These are phyloP conservation scores for Kazachstania africana DNA, from an alignment of 805 yeast genomes.

Conservation along the genomic window DNA sequence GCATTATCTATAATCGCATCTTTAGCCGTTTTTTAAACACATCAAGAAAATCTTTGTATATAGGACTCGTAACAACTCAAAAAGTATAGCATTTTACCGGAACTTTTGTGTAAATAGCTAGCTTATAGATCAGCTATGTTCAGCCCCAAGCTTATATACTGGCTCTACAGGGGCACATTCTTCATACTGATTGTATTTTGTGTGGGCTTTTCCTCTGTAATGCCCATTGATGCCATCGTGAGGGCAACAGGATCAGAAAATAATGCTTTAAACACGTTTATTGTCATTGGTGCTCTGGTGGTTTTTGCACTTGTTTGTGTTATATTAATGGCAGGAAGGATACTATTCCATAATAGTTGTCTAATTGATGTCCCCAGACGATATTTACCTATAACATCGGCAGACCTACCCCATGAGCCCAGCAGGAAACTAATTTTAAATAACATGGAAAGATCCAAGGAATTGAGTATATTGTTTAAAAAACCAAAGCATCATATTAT, in stretches of 20 bases:
- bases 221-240: constrained; percentile 71
- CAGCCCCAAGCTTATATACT: constrained; percentile 4
- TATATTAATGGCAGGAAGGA: constrained; percentile 44
- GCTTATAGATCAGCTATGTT: too few species aligned
- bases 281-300: constrained; percentile 63
- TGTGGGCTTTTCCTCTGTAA: constrained; percentile 51
- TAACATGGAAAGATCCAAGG: constrained; percentile 33
- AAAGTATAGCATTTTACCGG: too few species aligned
- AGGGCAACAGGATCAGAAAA: constrained; percentile 42
- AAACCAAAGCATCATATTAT: constrained; percentile 32
- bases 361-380: constrained; percentile 68
- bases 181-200: constrained; percentile 24
- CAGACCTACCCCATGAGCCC: constrained; percentile 40
- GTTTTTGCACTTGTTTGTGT: constrained; percentile 41
- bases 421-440: constrained; percentile 30
- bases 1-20: too few species aligned
- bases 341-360: constrained; percentile 44
- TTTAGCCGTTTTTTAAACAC: too few species aligned
- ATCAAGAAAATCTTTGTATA: too few species aligned
- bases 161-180: constrained; percentile 12
- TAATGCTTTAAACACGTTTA: constrained; percentile 69
- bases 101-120: too few species aligned
- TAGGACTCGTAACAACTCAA: too few species aligned
- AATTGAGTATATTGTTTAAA: constrained; percentile 28
- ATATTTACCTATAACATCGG: constrained; percentile 56